These are phyloP conservation scores for Blastobotrys apis DNA, from an alignment of 1,139 yeast species.

Conservation along the genomic window DNA sequence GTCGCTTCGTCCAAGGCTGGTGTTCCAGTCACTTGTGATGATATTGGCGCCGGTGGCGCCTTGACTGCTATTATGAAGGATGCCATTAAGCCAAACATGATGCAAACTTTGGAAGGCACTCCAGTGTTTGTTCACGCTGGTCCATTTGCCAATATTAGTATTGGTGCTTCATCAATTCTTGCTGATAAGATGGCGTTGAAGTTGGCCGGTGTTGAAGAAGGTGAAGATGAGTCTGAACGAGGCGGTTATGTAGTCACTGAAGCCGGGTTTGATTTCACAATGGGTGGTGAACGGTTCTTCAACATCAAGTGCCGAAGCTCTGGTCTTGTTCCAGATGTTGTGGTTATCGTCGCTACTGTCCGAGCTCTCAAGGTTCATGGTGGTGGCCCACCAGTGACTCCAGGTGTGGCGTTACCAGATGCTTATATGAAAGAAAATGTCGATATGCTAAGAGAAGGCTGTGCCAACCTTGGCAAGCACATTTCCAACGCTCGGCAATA, in stretches of 20 bases:
- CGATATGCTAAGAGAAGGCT: slow-evolving; percentile 78
- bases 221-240: slow-evolving; percentile 51
- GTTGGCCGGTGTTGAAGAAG: slow-evolving; percentile 69
- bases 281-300: slow-evolving; percentile 98
- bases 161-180: slow-evolving; percentile 85
- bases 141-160: slow-evolving; percentile 95
- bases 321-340: slow-evolving; percentile 85
- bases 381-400: slow-evolving; percentile 97
- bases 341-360: slow-evolving; percentile 94
- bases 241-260: slow-evolving; percentile 94
- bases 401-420: slow-evolving; percentile 85
- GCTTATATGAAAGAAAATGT: slow-evolving; percentile 82
- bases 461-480: slow-evolving; percentile 88
- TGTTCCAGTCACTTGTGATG: slow-evolving; percentile 92
- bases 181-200: slow-evolving; percentile 96
- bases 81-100: slow-evolving; percentile 93
- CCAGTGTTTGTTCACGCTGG: slow-evolving; percentile 99
- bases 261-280: slow-evolving; percentile 98
- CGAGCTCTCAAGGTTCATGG: slow-evolving; percentile 97
- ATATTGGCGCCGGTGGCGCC: slow-evolving; percentile 96
- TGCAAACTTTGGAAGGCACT: slow-evolving; percentile 98
- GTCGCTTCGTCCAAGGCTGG: slow-evolving; percentile 81
- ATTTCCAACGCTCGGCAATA: slow-evolving; percentile 80
- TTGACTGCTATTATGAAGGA: slow-evolving; percentile 92
- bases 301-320: slow-evolving; percentile 94